Percentiles rank a stretch among this genome's conserved stretches.
These are phyloP conservation scores for Parmales sp. DNA, from an alignment of 108 stramenopile genomes.

Conservation along the genomic window DNA sequence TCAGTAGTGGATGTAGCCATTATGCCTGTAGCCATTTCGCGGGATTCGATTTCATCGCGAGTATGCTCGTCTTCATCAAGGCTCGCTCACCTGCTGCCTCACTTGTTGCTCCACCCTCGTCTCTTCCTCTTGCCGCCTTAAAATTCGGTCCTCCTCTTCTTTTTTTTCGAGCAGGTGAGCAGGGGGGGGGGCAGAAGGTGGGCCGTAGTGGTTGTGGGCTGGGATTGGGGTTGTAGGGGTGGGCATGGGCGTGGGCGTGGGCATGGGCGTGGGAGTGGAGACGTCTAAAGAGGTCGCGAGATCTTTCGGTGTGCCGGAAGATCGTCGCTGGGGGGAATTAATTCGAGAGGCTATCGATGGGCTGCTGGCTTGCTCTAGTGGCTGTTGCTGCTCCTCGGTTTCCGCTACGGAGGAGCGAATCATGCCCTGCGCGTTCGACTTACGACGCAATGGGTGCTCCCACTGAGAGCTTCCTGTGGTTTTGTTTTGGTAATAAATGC, in stretches of 20 bases:
- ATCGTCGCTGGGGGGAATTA: neutral
- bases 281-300: neutral
- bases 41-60: neutral
- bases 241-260: neutral
- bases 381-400: neutral
- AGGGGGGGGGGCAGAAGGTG: neutral
- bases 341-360: no score
- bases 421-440: neutral
- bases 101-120: no score
- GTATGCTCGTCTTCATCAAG: neutral
- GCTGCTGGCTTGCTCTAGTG: no score
- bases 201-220: no score
- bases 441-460: neutral
- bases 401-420: neutral
- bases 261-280: neutral
- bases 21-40: neutral
- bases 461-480: neutral
- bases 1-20: no score
- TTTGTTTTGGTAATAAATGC: neutral
- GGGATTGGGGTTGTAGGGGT: neutral
- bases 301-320: neutral
- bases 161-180: neutral
- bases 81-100: neutral
- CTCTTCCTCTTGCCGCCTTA: no score
- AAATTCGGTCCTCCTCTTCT: no score